Conservation (phyloP, 1,139 yeast species). For the Hansenula anomala region DNA sequence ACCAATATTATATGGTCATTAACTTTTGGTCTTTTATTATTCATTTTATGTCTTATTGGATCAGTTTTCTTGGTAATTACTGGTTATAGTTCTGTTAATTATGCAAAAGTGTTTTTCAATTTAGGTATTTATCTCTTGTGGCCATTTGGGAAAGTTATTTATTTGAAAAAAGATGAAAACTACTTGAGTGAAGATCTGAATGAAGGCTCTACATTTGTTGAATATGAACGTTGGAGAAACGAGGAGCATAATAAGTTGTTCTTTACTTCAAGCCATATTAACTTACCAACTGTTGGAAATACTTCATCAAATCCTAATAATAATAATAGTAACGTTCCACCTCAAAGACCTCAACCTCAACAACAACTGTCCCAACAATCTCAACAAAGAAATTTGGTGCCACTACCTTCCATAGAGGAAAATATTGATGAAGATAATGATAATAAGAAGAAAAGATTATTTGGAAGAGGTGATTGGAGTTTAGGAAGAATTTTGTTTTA, state of each 20-base stretch:
- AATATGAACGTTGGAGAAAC: conserved; percentile 85
- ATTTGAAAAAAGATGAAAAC: conserved; percentile 71
- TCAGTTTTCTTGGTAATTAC: conserved; percentile 38
- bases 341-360: conserved; percentile 1
- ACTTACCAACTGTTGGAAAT: conserved; percentile 1
- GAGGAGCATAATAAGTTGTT: conserved; percentile 46
- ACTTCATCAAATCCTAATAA: not conserved
- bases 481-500: conserved; percentile 78
- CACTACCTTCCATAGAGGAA: conserved; percentile 5
- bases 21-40: conserved; percentile 64
- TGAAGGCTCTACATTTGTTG: conserved; percentile 81
- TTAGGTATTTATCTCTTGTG: conserved; percentile 67
- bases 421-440: conserved; percentile 24
- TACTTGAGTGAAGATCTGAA: conserved; percentile 84
- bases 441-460: conserved; percentile 54
- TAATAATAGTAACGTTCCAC: not conserved
- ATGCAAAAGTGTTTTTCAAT: conserved; percentile 56
- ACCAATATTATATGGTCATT: conserved; percentile 77
- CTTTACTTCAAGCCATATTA: conserved; percentile 27
- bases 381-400: conserved; percentile 9
- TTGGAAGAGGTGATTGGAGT: conserved; percentile 94
- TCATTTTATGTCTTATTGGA: conserved; percentile 50
- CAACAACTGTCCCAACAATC: conserved; percentile 2
- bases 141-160: conserved; percentile 90
- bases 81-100: conserved; percentile 38